Evolutionary conservation across 768 basidiomycete genomes (phyloP), one percentile per base, ranked within the genome.

Genomic region (Panaeolus papilionaceus): DNA sequence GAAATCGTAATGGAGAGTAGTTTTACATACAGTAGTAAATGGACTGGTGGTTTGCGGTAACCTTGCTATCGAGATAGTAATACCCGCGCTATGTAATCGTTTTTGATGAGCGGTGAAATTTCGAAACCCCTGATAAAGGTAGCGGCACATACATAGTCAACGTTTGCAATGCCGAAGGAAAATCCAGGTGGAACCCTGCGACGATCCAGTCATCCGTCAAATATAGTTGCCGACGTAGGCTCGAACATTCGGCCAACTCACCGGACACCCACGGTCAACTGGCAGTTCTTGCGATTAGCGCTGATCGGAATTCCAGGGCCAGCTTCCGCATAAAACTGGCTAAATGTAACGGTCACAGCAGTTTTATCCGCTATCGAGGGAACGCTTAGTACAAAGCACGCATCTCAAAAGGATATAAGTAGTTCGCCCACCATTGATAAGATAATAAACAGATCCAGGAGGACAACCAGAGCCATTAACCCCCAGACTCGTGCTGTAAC

Each of bases 221-320:
- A 8, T 8, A 47, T 9, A 33, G 3, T 58, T 33, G 28, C 26
- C 26, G 54, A 33, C 16, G 2, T 20, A 18, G 4, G 45, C 8
- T 28, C n/a, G 26, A 37, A 37, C 49, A 51, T 40, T 10, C 9
- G 42, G 16, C 28, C 45, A 18, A 64, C 65, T 45, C 66, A 74
- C 71, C 64, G 45, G 28, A 73, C 69, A 20, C 72, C 72, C 47
- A 73, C 40, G 20, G 74, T 73, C 40, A 75, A 64, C 16, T 72
- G 72, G 45, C 74, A 75, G 26, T 71, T 70, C 67, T 73, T 75
- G n/a, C 74, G 62, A 67, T 75, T 73, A 14, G 67, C 44, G 45
- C 66, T 68, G 54, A 72, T 69, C 4, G 72, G 54, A 49, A 71
- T 68, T n/a, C 66, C 68, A 37, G 72, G 72, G 10, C 72, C 74